phyloP scores from a whole-genome alignment of 495 filamentous ascomycete genomes.

The Lophiostoma macrostomum region DNA sequence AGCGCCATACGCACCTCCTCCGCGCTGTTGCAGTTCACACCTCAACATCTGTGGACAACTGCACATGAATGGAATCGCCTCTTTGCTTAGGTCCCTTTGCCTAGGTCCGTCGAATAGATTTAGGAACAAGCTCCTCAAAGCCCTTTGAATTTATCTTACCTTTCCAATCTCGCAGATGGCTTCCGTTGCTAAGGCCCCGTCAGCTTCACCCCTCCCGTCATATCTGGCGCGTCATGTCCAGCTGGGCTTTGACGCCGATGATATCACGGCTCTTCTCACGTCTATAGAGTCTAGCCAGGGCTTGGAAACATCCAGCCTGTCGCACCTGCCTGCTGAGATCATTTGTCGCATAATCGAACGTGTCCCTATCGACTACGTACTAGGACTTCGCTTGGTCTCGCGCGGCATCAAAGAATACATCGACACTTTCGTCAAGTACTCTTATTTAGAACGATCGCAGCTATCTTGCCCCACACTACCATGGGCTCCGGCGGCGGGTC shows the following conservation, averaged over 20 bases:
- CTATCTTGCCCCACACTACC: background rate
- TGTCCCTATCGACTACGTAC: constrained; percentile 14
- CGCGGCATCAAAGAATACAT: constrained; percentile 15
- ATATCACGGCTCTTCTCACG: constrained; percentile 14
- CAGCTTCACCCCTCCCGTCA: background rate
- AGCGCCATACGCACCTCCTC: too few species aligned
- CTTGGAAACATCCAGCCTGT: background rate
- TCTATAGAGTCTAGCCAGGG: constrained; percentile 21
- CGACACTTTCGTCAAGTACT: constrained; percentile 6
- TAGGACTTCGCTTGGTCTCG: constrained; percentile 15
- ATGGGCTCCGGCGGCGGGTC: too few species aligned
- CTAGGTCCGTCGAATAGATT: too few species aligned
- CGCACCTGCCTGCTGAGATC: constrained; percentile 20
- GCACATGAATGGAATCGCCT: too few species aligned
- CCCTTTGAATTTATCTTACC: too few species aligned
- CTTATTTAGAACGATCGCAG: constrained; percentile 5
- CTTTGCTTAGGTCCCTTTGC: too few species aligned
- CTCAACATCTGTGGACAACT: too few species aligned
- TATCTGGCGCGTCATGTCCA: constrained; percentile 6
- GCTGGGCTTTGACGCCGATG: constrained; percentile 16
- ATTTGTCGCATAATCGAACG: constrained; percentile 7
- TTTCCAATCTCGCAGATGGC: too few species aligned
- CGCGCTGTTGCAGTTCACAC: too few species aligned
- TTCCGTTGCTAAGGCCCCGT: too few species aligned
- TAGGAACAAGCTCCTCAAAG: too few species aligned